Percentiles rank a stretch among this genome's conserved stretches.
These are phyloP conservation scores for Candida rishiriensis DNA, from an alignment of 805 yeast genomes.

Conservation along the genomic window DNA sequence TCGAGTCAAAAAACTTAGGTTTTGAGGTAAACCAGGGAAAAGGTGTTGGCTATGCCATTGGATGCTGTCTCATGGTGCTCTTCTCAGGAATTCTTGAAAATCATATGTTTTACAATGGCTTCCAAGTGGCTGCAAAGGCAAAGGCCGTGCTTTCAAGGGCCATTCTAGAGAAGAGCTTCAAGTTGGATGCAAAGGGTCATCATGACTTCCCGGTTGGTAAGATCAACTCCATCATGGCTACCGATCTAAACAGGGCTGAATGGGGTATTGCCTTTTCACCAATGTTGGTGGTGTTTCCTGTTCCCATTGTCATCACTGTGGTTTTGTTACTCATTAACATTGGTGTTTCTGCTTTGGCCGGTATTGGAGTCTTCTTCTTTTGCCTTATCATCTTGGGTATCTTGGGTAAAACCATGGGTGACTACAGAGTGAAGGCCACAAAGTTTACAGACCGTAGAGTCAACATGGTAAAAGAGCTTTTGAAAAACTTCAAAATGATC, in stretches of 20 bases:
- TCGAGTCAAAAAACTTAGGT: slow-evolving; percentile 43
- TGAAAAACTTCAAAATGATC: slow-evolving; percentile 71
- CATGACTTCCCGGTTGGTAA: slow-evolving; percentile 63
- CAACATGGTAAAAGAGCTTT: slow-evolving; percentile 66
- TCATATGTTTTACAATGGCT: slow-evolving; percentile 56
- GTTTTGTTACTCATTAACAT: slow-evolving; percentile 60
- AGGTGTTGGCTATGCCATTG: slow-evolving; percentile 76
- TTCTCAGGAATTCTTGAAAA: slow-evolving; percentile 45
- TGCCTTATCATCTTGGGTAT: slow-evolving; percentile 44
- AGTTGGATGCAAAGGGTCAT: slow-evolving; percentile 52
- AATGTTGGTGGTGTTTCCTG: slow-evolving; percentile 56
- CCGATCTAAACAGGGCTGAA: slow-evolving; percentile 76
- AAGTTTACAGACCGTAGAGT: slow-evolving; percentile 72
- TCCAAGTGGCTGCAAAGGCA: slow-evolving; percentile 60
- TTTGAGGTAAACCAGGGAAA: slow-evolving; percentile 39
- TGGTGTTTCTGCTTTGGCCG: slow-evolving; percentile 73
- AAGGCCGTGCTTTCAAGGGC: slow-evolving; percentile 67
- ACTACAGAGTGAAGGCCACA: slow-evolving; percentile 49
- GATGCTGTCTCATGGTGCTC: slow-evolving; percentile 53
- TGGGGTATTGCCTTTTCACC: slow-evolving; percentile 64
- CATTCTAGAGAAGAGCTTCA: slow-evolving; percentile 60
- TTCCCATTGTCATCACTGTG: slow-evolving; percentile 54
- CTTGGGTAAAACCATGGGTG: slow-evolving; percentile 46
- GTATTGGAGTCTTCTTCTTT: slow-evolving; percentile 52
- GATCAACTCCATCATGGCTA: slow-evolving; percentile 70